Evolutionary conservation across 805 yeast genomes (phyloP).

Genomic region (Saccharomycopsis selenospora): DNA sequence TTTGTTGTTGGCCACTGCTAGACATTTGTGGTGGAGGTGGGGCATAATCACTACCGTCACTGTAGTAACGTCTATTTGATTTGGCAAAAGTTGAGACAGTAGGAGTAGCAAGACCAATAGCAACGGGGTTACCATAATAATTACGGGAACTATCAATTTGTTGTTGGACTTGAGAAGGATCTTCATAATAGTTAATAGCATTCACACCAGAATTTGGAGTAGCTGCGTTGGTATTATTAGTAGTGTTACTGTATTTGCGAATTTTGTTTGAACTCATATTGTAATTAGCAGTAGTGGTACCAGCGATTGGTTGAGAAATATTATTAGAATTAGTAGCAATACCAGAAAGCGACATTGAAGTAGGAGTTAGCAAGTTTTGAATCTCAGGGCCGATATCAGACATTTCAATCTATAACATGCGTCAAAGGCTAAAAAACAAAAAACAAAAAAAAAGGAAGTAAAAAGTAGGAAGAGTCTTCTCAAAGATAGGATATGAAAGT

Average conservation of each 20-base stretch:
- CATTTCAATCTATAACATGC: background rate
- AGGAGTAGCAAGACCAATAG: background rate
- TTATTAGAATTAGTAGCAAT: background rate
- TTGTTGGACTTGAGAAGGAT: constrained; percentile 1
- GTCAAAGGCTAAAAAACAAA: background rate
- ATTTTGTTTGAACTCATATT: background rate
- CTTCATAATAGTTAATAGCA: background rate
- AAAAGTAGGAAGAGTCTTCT: background rate
- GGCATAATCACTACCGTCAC: background rate
- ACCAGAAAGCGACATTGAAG: background rate
- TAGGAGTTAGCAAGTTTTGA: background rate
- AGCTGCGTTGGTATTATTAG: background rate
- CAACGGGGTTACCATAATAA: background rate
- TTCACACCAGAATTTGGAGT: background rate
- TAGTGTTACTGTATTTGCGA: background rate
- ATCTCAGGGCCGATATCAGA: constrained; percentile 1
- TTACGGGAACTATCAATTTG: background rate
- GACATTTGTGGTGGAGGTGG: background rate
- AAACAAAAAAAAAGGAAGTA: background rate
- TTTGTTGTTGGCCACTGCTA: constrained; percentile 3
- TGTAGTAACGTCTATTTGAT: background rate
- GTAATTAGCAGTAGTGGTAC: background rate
- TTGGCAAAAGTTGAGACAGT: constrained; percentile 1
- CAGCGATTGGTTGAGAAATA: background rate
- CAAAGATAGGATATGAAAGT: background rate